Conservation (phyloP, 805 yeast species). For the Candida piceae region DNA sequence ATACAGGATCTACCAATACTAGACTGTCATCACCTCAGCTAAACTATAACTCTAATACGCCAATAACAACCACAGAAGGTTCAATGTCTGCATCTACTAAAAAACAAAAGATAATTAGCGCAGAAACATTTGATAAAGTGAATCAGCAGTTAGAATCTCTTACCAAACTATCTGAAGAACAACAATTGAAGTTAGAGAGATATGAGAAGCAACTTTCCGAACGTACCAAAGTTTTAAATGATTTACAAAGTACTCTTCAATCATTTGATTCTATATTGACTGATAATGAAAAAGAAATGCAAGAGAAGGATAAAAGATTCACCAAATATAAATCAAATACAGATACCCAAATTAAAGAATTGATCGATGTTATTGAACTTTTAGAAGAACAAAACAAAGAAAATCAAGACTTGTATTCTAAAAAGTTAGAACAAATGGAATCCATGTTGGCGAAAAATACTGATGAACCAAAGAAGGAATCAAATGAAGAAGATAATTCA, state of each 20-base stretch:
- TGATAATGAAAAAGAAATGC: conserved; percentile 40
- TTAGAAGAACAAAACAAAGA: conserved; percentile 52
- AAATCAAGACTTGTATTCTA: conserved; percentile 43
- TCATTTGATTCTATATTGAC: conserved; percentile 44
- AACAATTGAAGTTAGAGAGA: conserved; percentile 10
- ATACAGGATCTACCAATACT: not conserved
- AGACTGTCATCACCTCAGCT: too few relatives aligned
- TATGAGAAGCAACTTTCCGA: conserved; percentile 34
- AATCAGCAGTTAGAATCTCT: conserved; percentile 5
- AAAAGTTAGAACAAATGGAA: conserved; percentile 38
- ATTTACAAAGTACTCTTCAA: conserved; percentile 42
- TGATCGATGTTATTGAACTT: conserved; percentile 52
- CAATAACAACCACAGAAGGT: not conserved
- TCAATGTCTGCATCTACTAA: not conserved
- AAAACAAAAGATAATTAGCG: not conserved
- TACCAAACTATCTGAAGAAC: conserved; percentile 7
- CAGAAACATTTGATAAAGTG: conserved; percentile 1
- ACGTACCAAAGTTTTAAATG: conserved; percentile 41
- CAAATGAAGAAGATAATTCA: not conserved
- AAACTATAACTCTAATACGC: too few relatives aligned
- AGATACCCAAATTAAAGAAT: conserved; percentile 52
- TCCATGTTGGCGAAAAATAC: too few relatives aligned
- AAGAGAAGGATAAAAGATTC: conserved; percentile 42
- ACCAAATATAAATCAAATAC: conserved; percentile 41
- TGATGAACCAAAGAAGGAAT: not conserved